Evolutionary conservation across 2,329 filamentous ascomycete genomes (phyloP).

Genomic region (Alternaria ethzedia): DNA sequence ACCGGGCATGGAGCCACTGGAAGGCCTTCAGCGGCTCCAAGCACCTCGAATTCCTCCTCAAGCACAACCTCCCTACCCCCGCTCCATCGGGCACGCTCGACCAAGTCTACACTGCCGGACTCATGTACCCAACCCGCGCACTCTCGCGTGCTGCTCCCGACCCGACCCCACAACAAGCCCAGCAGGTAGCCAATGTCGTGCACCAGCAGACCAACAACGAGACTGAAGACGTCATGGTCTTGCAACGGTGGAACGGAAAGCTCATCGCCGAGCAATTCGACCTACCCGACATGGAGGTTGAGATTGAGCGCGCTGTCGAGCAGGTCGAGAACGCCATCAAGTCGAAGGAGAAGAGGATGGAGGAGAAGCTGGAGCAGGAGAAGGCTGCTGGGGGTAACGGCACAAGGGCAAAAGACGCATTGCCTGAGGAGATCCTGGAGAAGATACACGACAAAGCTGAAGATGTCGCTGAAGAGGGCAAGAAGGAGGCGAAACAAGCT

Average conservation of each 20-base stretch:
- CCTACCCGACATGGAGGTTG: constrained; percentile 60
- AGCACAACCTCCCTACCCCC: constrained; percentile 72
- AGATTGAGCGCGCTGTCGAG: constrained; percentile 60
- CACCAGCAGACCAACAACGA: constrained; percentile 50
- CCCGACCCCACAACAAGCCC: constrained; percentile 47
- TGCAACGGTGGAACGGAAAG: constrained; percentile 59
- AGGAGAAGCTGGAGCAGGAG: constrained; percentile 48
- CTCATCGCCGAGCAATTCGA: constrained; percentile 57
- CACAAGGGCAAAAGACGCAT: constrained; percentile 35
- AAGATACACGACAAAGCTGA: constrained; percentile 35
- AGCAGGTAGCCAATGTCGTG: constrained; percentile 48
- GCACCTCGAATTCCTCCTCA: constrained; percentile 81
- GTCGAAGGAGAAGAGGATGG: constrained; percentile 42
- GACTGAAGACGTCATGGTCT: constrained; percentile 56
- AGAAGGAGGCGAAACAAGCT: constrained; percentile 12
- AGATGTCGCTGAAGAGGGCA: constrained; percentile 24
- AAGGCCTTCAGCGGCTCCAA: constrained; percentile 79
- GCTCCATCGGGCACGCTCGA: constrained; percentile 74
- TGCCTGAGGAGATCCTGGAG: constrained; percentile 37
- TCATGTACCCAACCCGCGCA: constrained; percentile 52
- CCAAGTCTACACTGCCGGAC: constrained; percentile 69
- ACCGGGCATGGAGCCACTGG: constrained; percentile 69
- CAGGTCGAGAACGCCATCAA: constrained; percentile 57
- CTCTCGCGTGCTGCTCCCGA: constrained; percentile 47
- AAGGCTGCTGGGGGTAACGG: constrained; percentile 33